These are phyloP conservation scores for Solanum chiquidenum DNA, from an alignment of 257 asterid species.

Conservation along the genomic window DNA sequence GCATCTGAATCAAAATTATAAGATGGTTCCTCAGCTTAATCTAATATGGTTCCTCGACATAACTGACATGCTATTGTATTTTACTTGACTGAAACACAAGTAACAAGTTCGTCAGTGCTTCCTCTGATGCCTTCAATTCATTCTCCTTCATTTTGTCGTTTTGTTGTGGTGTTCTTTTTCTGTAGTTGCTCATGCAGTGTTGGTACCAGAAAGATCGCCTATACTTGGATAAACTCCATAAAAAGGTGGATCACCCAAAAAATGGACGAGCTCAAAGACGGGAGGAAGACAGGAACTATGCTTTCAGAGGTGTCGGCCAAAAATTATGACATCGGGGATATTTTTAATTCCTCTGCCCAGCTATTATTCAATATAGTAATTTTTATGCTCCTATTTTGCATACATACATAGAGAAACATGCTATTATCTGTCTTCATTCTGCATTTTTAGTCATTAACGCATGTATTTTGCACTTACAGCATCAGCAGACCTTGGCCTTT, in stretches of 20 bases:
- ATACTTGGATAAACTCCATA: background rate
- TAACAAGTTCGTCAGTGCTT: background rate
- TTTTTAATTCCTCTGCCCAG: background rate
- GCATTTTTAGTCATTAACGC: background rate
- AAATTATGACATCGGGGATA: background rate
- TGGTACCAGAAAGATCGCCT: background rate
- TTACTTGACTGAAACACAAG: background rate
- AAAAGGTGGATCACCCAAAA: background rate
- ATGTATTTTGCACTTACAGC: background rate
- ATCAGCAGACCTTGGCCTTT: background rate
- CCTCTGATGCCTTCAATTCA: background rate
- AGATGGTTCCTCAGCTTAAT: background rate
- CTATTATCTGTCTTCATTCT: background rate
- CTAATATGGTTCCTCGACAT: background rate
- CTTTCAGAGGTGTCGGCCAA: background rate
- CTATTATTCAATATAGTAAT: background rate
- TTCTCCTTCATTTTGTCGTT: background rate
- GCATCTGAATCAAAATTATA: background rate
- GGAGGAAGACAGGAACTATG: background rate
- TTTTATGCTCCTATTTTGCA: background rate
- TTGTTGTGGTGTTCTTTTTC: background rate
- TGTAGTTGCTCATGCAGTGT: background rate
- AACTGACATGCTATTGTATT: background rate
- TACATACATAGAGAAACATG: background rate
- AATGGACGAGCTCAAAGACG: background rate